These are phyloP conservation scores for Trypanosoma theileri DNA, from an alignment of 208 protist genomes.

Conservation along the genomic window DNA sequence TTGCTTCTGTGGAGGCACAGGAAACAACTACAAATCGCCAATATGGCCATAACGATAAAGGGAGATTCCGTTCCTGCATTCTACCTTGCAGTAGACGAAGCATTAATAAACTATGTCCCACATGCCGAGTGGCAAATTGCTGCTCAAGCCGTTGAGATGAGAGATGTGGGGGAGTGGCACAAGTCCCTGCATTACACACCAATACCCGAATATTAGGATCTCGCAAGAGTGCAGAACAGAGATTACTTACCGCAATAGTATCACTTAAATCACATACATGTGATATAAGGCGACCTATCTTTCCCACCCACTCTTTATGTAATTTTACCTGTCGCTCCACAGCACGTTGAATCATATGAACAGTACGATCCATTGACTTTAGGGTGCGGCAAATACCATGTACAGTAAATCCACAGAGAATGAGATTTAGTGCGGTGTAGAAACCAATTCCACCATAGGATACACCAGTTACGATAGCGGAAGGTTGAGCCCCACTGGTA, in stretches of 20 bases:
- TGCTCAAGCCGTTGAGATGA: slow-evolving; percentile 54
- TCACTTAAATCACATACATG: slow-evolving; percentile 69
- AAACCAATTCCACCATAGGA: slow-evolving; percentile 73
- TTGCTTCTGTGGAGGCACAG: slow-evolving; percentile 40
- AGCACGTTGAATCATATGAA: slow-evolving; percentile 42
- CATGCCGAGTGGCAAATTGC: slow-evolving; percentile 58
- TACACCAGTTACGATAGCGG: slow-evolving; percentile 61
- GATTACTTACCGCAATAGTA: slow-evolving; percentile 40
- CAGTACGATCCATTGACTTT: slow-evolving; percentile 29
- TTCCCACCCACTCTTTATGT: slow-evolving; percentile 59
- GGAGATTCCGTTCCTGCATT: slow-evolving; percentile 18
- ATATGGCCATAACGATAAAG: slow-evolving; percentile 16
- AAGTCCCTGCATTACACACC: slow-evolving; percentile 50
- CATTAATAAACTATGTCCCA: slow-evolving; percentile 60
- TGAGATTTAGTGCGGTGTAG: slow-evolving; percentile 61
- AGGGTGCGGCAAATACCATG: slow-evolving; percentile 50
- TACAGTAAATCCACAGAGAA: slow-evolving; percentile 72
- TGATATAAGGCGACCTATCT: slow-evolving; percentile 41
- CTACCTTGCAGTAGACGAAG: slow-evolving; percentile 51
- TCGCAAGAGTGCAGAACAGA: slow-evolving; percentile 36
- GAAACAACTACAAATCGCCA: slow-evolving; percentile 60
- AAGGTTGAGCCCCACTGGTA: slow-evolving; percentile 32
- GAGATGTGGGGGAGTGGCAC: slow-evolving; percentile 36
- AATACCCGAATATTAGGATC: slow-evolving; percentile 58
- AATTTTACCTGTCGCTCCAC: slow-evolving; percentile 55